Evolutionary conservation across 805 yeast genomes (phyloP), one percentile per base, ranked within the genome.

Genomic region (Candida ascalaphidarum): DNA sequence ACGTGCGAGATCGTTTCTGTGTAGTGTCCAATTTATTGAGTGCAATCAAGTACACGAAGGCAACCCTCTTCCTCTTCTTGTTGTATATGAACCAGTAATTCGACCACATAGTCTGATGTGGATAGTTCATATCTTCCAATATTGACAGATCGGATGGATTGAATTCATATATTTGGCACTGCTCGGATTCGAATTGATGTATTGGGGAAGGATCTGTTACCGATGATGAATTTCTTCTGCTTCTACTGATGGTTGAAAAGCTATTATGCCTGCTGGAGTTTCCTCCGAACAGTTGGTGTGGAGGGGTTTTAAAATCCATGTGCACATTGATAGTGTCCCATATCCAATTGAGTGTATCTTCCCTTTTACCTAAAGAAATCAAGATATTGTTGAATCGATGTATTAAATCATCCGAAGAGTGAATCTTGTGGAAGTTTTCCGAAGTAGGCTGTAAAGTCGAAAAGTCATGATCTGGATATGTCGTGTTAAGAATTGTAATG

Each of bases 381-480:
- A 89, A 67, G 4, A 88, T 64, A 40, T 84, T 83, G 51, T 86
- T 85, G 46, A 92, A 78, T 30, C 77, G 72, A 17, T 77, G 65
- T 34, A 74, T 72, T 40, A 74, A 68, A 32, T 65, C 74, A 29
- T 62, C 69, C 3, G 59, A 44, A 11, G 44, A 38, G 25, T 46
- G 49, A 15, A 62, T 44, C 32, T 49, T 39, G 31, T 58, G 65
- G 32, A 62, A 62, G 25, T 71, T 65, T 14, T 59, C 63, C 5
- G 73, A 71, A n/a, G 82, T 71, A 2, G 98, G 98, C 46, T 83
- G 85, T 36, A 92, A 69, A 15, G 80, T 71, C 9, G 94, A 71
- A 44, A 89, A 92, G 48, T 92, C 98, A 46, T 92, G 95, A 51
- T 92, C 98, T 1, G 98, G 97, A 48, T 83, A 89, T 4, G 94